Percentiles rank a stretch among this genome's conserved stretches.
phyloP scores from a whole-genome alignment of 257 asterid genomes.

The Striga asiatica region DNA sequence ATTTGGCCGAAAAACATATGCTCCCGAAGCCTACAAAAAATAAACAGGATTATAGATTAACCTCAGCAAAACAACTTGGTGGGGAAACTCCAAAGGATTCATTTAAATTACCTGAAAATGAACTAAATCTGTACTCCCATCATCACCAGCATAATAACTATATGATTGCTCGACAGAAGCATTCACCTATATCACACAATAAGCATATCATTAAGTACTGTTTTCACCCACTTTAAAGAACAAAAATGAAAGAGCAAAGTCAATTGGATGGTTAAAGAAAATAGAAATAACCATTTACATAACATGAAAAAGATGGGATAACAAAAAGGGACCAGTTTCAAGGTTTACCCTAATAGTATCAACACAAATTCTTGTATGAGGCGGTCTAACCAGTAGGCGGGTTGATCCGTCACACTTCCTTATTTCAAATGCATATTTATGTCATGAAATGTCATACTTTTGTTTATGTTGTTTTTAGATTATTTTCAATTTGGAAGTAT shows the following conservation, averaged over 20 bases:
- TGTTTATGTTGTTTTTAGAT: no score
- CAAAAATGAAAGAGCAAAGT: background rate
- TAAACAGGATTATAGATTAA: conserved; percentile 9
- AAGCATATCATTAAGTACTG: background rate
- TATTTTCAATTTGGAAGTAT: no score
- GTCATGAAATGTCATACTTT: no score
- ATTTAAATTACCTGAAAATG: conserved; percentile 41
- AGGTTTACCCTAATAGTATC: no score
- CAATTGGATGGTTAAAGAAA: no score
- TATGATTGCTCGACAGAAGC: conserved; percentile 72
- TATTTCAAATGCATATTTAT: no score
- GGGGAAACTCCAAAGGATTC: background rate
- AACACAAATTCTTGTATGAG: no score
- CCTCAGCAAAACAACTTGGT: background rate
- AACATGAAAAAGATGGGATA: conserved; percentile 4
- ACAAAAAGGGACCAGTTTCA: no score
- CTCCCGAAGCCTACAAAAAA: conserved; percentile 75
- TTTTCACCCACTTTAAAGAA: background rate
- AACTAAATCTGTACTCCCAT: conserved; percentile 31
- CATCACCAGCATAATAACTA: conserved; percentile 64
- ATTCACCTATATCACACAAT: conserved; percentile 41
- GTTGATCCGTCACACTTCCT: no score
- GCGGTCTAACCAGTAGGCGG: no score
- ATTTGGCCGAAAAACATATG: conserved; percentile 84
- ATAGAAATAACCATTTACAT: background rate